Evolutionary conservation across 108 stramenopile genomes (phyloP), one percentile per base, ranked within the genome.

Genomic region (Discostella pseudostelligera): DNA sequence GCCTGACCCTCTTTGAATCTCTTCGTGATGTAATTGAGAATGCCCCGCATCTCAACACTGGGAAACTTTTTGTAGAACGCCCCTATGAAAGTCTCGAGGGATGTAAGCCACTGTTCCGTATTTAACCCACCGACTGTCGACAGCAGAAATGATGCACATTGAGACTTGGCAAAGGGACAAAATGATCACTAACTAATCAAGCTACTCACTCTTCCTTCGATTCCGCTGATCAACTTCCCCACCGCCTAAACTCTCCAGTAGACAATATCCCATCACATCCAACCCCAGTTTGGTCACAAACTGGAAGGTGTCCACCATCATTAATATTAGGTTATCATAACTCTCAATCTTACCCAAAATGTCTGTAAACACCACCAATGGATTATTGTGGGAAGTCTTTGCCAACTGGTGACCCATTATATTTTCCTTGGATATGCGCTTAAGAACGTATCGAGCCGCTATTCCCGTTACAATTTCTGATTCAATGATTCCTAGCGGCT

Each of bases 261-360:
- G 77, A 54, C 88, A 86, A 65, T 84, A 89, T 5, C 87, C 84
- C 58, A 96, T 76, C 13, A 96, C 95, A 77, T 97, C 97, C 28
- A 92, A 67, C 3, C 92, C 85, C 42, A 95, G 68, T 2, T 84
- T 85, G 4, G 92, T 84, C 12, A 87, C 81, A 61, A 76, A 88
- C 12, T 81, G 74, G 48, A 96, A 81, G 22, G 94, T 79, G 45
- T 97, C 96, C 0, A 97, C 94, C 87, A 96, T 90, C 51, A 92
- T 87, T 48, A 83, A 70, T 29, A 96, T 96, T 66, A 97, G 62
- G 59, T 97, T 97, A 71, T 94, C 97, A 75, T 96, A 97, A 67
- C 90, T 85, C 67, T 97, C 95, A 59, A 97, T 94, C 65, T 95
- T 92, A 65, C 75, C 72, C 56, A 97, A 76, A 55, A 97, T 90